phyloP scores from a whole-genome alignment of 2,329 filamentous ascomycete species.

The Phialophora expanda region DNA sequence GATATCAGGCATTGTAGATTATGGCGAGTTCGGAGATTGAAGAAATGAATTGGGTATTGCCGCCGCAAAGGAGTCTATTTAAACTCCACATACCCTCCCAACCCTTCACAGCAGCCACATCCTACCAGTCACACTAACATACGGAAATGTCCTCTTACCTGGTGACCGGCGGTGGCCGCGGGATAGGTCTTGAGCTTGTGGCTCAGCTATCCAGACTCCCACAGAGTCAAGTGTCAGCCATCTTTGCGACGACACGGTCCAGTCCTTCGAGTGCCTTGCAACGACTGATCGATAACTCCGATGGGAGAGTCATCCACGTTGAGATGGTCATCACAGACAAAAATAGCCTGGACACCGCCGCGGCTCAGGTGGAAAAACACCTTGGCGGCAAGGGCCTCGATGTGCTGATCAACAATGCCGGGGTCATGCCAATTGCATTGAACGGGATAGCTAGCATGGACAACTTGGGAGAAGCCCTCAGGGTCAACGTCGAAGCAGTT shows the following conservation, averaged over 20 bases:
- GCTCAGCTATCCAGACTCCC: conserved; percentile 44
- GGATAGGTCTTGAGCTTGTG: conserved; percentile 47
- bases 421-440: conserved; percentile 39
- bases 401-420: conserved; percentile 56
- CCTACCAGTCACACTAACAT: neutral
- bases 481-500: conserved; percentile 50
- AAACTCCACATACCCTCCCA: neutral
- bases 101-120: neutral
- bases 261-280: conserved; percentile 43
- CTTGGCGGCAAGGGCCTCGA: conserved; percentile 52
- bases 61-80: too few relatives aligned
- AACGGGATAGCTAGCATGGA: conserved; percentile 42
- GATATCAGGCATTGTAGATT: too few relatives aligned
- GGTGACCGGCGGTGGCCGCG: conserved; percentile 40
- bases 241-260: conserved; percentile 52
- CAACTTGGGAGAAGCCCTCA: conserved; percentile 47
- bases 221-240: conserved; percentile 43
- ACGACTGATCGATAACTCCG: conserved; percentile 45
- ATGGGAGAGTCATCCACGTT: conserved; percentile 47
- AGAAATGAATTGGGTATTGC: too few relatives aligned
- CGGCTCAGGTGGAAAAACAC: conserved; percentile 42
- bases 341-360: conserved; percentile 46
- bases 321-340: conserved; percentile 48
- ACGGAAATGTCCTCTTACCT: conserved; percentile 47
- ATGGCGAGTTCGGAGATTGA: too few relatives aligned